Evolutionary conservation across 805 yeast species (phyloP).

Genomic region (Monosporozyma unispora): DNA sequence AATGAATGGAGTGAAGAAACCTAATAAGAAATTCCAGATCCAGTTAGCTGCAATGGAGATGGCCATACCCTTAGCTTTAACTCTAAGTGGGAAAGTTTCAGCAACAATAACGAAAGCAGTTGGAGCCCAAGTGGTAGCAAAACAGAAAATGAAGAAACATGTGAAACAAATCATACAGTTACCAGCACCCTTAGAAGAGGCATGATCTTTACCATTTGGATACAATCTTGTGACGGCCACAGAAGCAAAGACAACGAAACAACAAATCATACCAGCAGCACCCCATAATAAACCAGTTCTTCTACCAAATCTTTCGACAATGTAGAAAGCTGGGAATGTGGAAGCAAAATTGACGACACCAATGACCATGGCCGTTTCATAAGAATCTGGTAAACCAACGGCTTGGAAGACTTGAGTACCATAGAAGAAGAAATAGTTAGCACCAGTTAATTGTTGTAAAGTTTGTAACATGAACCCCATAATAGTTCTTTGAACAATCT

Average conservation of each 20-base stretch:
- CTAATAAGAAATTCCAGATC: conserved; percentile 54
- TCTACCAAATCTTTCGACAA: conserved; percentile 49
- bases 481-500: too few relatives aligned
- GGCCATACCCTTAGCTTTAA: conserved; percentile 46
- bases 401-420: conserved; percentile 35
- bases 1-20: conserved; percentile 63
- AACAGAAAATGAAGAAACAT: conserved; percentile 60
- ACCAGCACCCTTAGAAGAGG: conserved; percentile 49
- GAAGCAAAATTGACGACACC: conserved; percentile 56
- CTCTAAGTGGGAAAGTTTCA: conserved; percentile 65
- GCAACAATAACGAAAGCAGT: conserved; percentile 54
- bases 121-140: conserved; percentile 72
- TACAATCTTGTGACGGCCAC: conserved; percentile 46
- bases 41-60: conserved; percentile 54
- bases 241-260: conserved; percentile 44
- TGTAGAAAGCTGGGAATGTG: conserved; percentile 44
- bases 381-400: conserved; percentile 50
- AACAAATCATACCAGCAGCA: conserved; percentile 34
- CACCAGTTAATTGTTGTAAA: too few relatives aligned
- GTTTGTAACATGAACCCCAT: too few relatives aligned
- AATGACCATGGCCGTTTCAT: conserved; percentile 47
- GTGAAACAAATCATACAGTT: conserved; percentile 62
- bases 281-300: conserved; percentile 20
- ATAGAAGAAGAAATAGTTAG: too few relatives aligned
- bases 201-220: conserved; percentile 30